A percentile compares a stretch with the other conserved stretches of the same genome.
Evolutionary conservation across 495 filamentous ascomycete species (phyloP).

Genomic region (Glutinoglossum americanum): DNA sequence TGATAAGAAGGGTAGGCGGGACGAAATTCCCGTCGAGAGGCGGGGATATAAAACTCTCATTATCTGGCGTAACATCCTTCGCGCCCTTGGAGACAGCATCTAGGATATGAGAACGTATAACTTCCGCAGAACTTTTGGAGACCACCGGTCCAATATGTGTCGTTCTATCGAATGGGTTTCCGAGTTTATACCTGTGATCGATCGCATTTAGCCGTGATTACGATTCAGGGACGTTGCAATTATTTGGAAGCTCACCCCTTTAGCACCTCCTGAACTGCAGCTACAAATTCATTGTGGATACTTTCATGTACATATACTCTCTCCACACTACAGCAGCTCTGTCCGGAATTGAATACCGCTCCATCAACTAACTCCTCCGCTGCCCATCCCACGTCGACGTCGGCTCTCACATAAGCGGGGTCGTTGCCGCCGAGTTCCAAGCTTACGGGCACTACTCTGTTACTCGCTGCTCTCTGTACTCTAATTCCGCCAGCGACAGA

Average conservation of each 20-base stretch:
- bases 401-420: slow-evolving; percentile 66
- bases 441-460: slow-evolving; percentile 60
- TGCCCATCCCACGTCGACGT: slow-evolving; percentile 75
- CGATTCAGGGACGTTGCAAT: neutral
- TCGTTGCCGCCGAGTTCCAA: slow-evolving; percentile 88
- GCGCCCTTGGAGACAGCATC: slow-evolving; percentile 77
- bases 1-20: slow-evolving; percentile 59
- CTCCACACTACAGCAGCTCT: slow-evolving; percentile 89
- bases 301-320: slow-evolving; percentile 76
- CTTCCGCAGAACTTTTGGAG: slow-evolving; percentile 47
- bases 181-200: slow-evolving; percentile 54
- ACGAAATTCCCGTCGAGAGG: slow-evolving; percentile 65
- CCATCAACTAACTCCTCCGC: slow-evolving; percentile 87
- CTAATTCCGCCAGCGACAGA: slow-evolving; percentile 69
- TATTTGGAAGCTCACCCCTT: slow-evolving; percentile 18
- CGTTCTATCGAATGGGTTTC: slow-evolving; percentile 54
- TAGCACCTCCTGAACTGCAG: slow-evolving; percentile 57
- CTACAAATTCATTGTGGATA: slow-evolving; percentile 63
- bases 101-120: slow-evolving; percentile 60
- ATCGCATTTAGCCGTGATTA: neutral
- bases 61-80: slow-evolving; percentile 59
- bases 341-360: slow-evolving; percentile 88
- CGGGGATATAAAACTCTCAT: slow-evolving; percentile 45
- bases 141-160: slow-evolving; percentile 84
- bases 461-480: slow-evolving; percentile 64